Evolutionary conservation across 108 stramenopile species (phyloP).

Genomic region (Fragilariopsis cylindrus): DNA sequence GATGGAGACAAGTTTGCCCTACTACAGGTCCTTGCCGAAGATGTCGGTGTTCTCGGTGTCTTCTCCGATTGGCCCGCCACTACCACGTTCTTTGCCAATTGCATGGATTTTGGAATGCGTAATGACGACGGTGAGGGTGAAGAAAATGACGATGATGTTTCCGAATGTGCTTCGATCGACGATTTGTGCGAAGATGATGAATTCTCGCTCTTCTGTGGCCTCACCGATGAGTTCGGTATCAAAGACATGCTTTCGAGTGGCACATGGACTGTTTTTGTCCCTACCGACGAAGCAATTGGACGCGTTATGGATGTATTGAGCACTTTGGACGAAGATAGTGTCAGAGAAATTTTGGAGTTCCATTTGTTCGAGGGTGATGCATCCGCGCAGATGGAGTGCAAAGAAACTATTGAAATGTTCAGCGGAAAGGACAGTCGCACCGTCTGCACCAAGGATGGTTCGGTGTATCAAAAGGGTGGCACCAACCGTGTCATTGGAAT

Average conservation of each 20-base stretch:
- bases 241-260: background rate
- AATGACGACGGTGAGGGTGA: background rate
- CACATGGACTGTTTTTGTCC: conserved; percentile 32
- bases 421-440: conserved; percentile 6
- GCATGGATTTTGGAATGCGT: conserved; percentile 16
- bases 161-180: background rate
- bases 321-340: background rate
- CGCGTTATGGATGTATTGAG: background rate
- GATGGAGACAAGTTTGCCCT: conserved; percentile 55
- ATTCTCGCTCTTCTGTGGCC: background rate
- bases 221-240: background rate
- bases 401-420: background rate
- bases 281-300: conserved; percentile 50
- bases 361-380: background rate
- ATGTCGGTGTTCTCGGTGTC: conserved; percentile 63
- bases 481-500: background rate
- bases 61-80: conserved; percentile 81
- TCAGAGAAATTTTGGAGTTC: background rate
- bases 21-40: conserved; percentile 49
- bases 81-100: conserved; percentile 73
- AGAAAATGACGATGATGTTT: too few relatives aligned
- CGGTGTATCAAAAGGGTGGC: background rate
- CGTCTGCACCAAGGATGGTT: background rate
- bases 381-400: background rate
- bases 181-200: background rate